These are phyloP conservation scores for Globisporangium mamillatum DNA, from an alignment of 352 stramenopile species.

Conservation along the genomic window DNA sequence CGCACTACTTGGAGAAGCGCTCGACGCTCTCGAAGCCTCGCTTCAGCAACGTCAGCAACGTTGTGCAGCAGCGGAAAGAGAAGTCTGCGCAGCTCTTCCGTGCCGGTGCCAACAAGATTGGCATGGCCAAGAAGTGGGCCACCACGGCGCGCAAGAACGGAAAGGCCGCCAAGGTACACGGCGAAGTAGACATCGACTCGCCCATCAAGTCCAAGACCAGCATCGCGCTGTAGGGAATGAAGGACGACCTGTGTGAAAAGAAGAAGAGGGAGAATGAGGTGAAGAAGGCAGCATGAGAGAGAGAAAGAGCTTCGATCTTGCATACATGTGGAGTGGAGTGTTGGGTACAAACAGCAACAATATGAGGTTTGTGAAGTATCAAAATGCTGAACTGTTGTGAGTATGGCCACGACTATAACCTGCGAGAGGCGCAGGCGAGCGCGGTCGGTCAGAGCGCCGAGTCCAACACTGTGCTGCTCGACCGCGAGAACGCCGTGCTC, in stretches of 20 bases:
- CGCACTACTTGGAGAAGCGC: conserved; percentile 28
- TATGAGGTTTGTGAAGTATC: neutral
- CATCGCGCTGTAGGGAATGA: conserved; percentile 6
- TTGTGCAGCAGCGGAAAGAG: conserved; percentile 12
- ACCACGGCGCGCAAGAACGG: conserved; percentile 12
- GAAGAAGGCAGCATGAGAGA: conserved; percentile 3
- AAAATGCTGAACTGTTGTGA: neutral
- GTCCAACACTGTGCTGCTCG: conserved; percentile 54
- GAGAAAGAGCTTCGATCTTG: conserved; percentile 15
- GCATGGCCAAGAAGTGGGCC: conserved; percentile 19
- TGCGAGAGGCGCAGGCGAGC: conserved; percentile 24
- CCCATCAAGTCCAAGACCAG: conserved; percentile 5
- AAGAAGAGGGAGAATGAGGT: neutral
- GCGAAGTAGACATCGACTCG: conserved; percentile 9
- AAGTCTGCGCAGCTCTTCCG: conserved; percentile 11
- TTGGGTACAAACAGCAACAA: neutral
- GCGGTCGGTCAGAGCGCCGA: conserved; percentile 67
- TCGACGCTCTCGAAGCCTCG: conserved; percentile 14
- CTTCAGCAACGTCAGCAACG: conserved; percentile 5
- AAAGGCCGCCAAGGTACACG: conserved; percentile 15
- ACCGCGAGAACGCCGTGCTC: conserved; percentile 59
- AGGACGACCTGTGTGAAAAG: neutral
- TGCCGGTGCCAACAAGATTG: conserved; percentile 10
- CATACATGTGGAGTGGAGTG: conserved; percentile 11
- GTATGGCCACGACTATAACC: neutral